Conservation (phyloP, 129 eudicot genomes). For the Artemisia tridentata region DNA sequence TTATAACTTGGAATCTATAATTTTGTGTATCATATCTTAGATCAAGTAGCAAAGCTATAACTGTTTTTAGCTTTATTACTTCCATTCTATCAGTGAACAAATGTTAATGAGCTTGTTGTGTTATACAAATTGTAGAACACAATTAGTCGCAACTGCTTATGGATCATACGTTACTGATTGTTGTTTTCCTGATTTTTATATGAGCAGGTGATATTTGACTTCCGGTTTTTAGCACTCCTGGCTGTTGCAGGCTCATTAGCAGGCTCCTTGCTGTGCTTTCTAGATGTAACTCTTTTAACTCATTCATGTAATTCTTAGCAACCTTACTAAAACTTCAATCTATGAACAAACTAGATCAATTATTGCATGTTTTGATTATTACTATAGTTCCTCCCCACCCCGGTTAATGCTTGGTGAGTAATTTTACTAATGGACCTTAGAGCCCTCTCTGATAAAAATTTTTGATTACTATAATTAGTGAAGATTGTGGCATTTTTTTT, state of each 20-base stretch:
- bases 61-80: background rate
- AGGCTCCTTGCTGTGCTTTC: constrained; percentile 88
- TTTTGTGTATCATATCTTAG: no score
- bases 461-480: no score
- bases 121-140: background rate
- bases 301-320: background rate
- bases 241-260: constrained; percentile 96
- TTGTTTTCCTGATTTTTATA: background rate
- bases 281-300: constrained; percentile 54
- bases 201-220: constrained; percentile 78
- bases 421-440: no score
- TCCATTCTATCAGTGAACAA: background rate
- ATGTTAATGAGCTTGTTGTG: no score
- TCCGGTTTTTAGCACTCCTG: constrained; percentile 85
- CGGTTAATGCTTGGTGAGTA: no score
- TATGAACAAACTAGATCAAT: background rate
- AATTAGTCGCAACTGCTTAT: background rate
- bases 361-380: background rate
- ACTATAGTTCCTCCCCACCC: background rate
- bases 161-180: no score
- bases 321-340: background rate
- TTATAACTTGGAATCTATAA: no score
- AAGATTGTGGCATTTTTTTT: no score
- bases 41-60: background rate
- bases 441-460: no score